Evolutionary conservation across 108 stramenopile species (phyloP), one percentile per base, ranked within the genome.

Genomic region (Nitzschia sp.): DNA sequence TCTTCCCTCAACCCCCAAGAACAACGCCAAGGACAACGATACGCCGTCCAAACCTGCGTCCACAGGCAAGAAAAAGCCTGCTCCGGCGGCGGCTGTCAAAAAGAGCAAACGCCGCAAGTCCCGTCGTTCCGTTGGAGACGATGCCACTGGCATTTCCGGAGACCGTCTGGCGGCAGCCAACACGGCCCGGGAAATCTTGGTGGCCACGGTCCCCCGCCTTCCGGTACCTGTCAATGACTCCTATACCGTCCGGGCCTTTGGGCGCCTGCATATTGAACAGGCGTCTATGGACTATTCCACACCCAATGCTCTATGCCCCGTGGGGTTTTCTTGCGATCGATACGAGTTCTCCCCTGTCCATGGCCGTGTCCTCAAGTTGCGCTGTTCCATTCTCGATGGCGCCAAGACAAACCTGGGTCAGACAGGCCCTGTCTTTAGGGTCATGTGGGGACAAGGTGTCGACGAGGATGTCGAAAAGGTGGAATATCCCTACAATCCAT

Each of bases 361-460:
- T 61, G 88, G 88, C 17, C 84, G 92, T 15, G 57, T 87, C 12
- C 65, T 93, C 10, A 89, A 88, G 57, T 41, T 93, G 62, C 80
- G 92, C 14, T 93, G 92, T 57, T 75, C 89, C 50, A 89, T 93
- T 26, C 58, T 93, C 38, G 89, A 93, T 63, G 91, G 91, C 10
- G 54, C 50, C 3, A 51, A 67, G 26, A 76, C 68, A 7, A 59
- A 72, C 17, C 51, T 81, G 10, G 22, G 38, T 10, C 43, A 62
- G 21, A 79, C 82, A 19, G 91, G 91, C 43, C 92, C 92, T 0
- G 57, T 90, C 55, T 93, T 93, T 79, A 80, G 89, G 17, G 65
- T 93, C 56, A 85, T 87, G 72, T 93, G 87, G 87, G 92, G 92
- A 51, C 84, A 78, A 43, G 92, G 92, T 1, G 78, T 93, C n/a